phyloP scores from a whole-genome alignment of 176 grass and related monocot species.

The Aechmea fasciata region DNA sequence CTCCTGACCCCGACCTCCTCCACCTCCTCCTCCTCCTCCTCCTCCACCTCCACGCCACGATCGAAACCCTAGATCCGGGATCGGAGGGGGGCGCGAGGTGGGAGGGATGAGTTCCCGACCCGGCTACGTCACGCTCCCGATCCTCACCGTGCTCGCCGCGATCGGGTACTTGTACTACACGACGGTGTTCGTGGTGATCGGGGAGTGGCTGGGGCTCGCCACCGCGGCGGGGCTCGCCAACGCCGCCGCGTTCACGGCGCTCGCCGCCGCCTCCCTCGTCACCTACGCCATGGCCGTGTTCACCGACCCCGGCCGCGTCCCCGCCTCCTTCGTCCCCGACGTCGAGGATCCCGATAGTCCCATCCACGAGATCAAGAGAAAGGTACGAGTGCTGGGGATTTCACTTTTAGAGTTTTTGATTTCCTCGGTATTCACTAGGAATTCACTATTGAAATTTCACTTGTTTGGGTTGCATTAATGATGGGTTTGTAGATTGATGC shows the following conservation, averaged over 20 bases:
- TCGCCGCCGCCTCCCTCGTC: constrained; percentile 40
- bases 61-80: neutral
- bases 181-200: constrained; percentile 78
- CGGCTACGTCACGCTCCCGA: constrained; percentile 85
- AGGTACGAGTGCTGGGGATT: constrained; percentile 35
- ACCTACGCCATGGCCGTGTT: constrained; percentile 56
- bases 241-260: constrained; percentile 40
- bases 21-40: neutral
- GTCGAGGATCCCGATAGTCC: constrained; percentile 47
- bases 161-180: constrained; percentile 88
- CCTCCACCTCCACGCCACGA: neutral
- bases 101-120: constrained; percentile 33
- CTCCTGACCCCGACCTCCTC: neutral
- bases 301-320: constrained; percentile 84
- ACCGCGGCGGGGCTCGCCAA: constrained; percentile 72
- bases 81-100: neutral
- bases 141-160: constrained; percentile 63
- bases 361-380: constrained; percentile 88
- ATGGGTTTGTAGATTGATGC: neutral
- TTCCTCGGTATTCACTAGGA: constrained; percentile 1
- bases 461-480: constrained; percentile 7
- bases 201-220: constrained; percentile 57
- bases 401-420: constrained; percentile 25
- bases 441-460: constrained; percentile 8
- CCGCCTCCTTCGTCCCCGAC: constrained; percentile 71